Evolutionary conservation across 75 land plant genomes (phyloP).

Genomic region (Chamaecyparis obtusa): DNA sequence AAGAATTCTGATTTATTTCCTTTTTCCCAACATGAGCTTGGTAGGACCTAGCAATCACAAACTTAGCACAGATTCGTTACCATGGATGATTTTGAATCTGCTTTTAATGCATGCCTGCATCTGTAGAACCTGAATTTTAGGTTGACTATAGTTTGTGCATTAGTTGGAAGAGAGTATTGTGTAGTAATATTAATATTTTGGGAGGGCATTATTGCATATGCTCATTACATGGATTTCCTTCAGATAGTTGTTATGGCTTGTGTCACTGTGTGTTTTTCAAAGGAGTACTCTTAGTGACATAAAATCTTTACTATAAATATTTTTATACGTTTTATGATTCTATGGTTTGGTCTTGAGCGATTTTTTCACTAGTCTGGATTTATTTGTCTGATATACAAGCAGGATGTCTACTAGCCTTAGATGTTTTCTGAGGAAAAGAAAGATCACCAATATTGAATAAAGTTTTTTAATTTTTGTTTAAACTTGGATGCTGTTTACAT

Average conservation of each 20-base stretch:
- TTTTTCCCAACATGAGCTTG: no score
- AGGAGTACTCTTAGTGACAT: neutral
- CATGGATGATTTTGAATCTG: neutral
- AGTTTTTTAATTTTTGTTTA: neutral
- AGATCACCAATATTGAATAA: neutral
- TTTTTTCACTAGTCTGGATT: neutral
- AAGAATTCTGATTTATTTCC: no score
- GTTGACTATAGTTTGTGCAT: neutral
- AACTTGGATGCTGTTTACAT: neutral
- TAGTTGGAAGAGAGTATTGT: neutral
- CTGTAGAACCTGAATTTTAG: neutral
- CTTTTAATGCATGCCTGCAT: neutral
- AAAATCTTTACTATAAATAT: neutral
- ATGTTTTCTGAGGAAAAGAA: neutral
- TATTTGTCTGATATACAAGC: neutral
- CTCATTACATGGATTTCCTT: neutral
- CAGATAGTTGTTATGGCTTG: neutral
- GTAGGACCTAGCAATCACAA: neutral
- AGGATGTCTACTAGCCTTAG: neutral
- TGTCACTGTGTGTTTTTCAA: neutral
- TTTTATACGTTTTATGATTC: neutral
- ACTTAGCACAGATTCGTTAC: neutral
- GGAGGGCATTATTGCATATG: neutral
- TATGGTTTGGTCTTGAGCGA: neutral
- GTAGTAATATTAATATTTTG: neutral